A percentile compares a stretch with the other conserved stretches of the same genome.
These are phyloP conservation scores for Tarenaya hassleriana DNA, from an alignment of 345 rosid genomes.

Conservation along the genomic window DNA sequence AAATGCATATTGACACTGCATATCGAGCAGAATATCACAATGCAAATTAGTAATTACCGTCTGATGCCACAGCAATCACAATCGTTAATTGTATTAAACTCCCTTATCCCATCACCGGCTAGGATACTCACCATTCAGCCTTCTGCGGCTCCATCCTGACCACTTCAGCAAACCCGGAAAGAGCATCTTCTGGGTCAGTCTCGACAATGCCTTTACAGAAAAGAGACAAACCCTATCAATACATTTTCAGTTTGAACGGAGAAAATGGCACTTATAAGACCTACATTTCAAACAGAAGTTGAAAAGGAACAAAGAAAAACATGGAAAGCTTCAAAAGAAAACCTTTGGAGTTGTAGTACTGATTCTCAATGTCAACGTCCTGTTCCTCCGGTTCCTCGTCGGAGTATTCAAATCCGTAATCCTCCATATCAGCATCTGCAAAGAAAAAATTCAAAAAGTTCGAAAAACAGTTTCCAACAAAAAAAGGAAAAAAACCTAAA, in stretches of 20 bases:
- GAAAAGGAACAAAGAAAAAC: no score
- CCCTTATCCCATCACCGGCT: no score
- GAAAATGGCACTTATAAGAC: no score
- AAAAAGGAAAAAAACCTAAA: neutral
- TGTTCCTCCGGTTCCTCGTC: slow-evolving; percentile 98
- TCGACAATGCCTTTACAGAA: slow-evolving; percentile 65
- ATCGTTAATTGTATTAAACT: no score
- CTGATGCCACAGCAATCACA: no score
- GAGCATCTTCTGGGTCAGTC: slow-evolving; percentile 89
- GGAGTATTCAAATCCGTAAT: slow-evolving; percentile 95
- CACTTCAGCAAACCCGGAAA: slow-evolving; percentile 88
- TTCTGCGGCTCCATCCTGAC: slow-evolving; percentile 95
- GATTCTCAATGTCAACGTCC: slow-evolving; percentile 96
- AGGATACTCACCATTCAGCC: slow-evolving; percentile 75
- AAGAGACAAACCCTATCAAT: neutral
- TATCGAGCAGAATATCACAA: no score
- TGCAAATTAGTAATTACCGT: no score
- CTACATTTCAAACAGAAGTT: no score
- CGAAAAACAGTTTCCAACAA: slow-evolving; percentile 7
- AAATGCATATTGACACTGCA: no score
- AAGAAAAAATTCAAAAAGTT: neutral
- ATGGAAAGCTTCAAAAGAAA: neutral
- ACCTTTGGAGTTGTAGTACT: slow-evolving; percentile 96
- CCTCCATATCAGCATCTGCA: slow-evolving; percentile 99
- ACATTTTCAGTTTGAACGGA: no score